A percentile compares a stretch with the other conserved stretches of the same genome.
phyloP scores from a whole-genome alignment of 441 rosid species.

The Jatropha podagrica region DNA sequence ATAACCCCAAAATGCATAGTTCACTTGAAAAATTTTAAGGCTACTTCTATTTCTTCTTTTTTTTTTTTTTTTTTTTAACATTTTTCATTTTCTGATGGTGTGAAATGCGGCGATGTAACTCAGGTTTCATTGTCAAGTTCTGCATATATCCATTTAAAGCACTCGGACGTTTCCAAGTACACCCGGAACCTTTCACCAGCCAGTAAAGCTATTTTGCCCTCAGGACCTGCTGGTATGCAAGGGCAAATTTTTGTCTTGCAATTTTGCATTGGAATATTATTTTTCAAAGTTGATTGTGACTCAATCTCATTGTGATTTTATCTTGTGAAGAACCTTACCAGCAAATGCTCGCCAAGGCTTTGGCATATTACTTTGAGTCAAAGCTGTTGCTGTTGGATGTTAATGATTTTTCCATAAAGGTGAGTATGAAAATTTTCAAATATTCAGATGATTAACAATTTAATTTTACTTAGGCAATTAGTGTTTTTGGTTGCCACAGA shows the following conservation, averaged over 20 bases:
- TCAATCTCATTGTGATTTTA: slow-evolving; percentile 13
- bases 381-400: slow-evolving; percentile 80
- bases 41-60: too few species aligned
- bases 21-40: neutral
- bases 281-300: neutral
- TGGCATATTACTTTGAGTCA: slow-evolving; percentile 74
- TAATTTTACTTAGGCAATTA: slow-evolving; percentile 21
- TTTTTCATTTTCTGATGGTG: neutral
- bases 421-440: slow-evolving; percentile 23
- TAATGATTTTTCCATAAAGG: slow-evolving; percentile 79
- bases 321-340: slow-evolving; percentile 71
- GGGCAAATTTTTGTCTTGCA: neutral
- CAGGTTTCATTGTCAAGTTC: slow-evolving; percentile 72
- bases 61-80: too few species aligned
- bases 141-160: slow-evolving; percentile 84
- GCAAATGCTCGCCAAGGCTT: slow-evolving; percentile 94
- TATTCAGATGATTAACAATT: slow-evolving; percentile 4
- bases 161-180: slow-evolving; percentile 78
- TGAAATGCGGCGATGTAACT: slow-evolving; percentile 68
- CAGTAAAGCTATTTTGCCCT: slow-evolving; percentile 79
- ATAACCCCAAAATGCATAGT: neutral
- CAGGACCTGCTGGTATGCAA: slow-evolving; percentile 81
- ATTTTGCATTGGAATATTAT: slow-evolving; percentile 10
- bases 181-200: slow-evolving; percentile 93
- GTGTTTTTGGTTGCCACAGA: slow-evolving; percentile 43